Base-by-base conservation (phyloP, 768 basidiomycete genomes). In the Phanerochaete carnosa region DNA sequence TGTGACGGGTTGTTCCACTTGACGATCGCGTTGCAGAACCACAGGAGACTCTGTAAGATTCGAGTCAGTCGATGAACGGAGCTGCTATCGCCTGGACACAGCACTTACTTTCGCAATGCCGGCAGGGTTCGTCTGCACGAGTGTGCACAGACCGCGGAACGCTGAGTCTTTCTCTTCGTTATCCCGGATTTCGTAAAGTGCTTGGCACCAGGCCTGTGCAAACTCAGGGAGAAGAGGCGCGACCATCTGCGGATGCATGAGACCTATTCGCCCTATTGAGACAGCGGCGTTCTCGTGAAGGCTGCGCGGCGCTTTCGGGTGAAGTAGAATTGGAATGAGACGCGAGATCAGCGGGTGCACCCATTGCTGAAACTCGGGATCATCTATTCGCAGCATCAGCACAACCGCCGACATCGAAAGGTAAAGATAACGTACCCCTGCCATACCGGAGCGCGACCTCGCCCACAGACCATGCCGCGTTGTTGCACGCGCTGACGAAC, bases 141-240 rank as follows among this genome's bases (percentile, higher is more conserved):
- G 87, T 29, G 93, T 93, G 75, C 97, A 99, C 68, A 99, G 85
- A 1, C 97, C 97, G 59, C 95, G 83, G 86, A 98, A 99, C 6
- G 97, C 97, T 23, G 95, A 98, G 69, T 98, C 97, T 76, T 98
- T 99, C 79, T 99, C 97, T 68, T 98, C 96, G 69, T 98, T 99
- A 69, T 99, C 97, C 64, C 97, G 89, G 73, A 99, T 99, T 75
- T 98, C 97, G 71, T 95, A 95, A 57, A 99, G 77, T 7, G 96
- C 95, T 68, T 93, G 92, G 74, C 96, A 97, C 97, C 97, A 99
- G 15, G 91, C 87, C 72, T 93, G 91, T 4, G 94, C 95, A 74
- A 98, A 98, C 65, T 90, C 89, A 0, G 86, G 82, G 29, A 98
- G 77, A 69, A 95, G 88, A 25, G 95, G 94, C 12, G 96, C 94